Evolutionary conservation across 2,329 filamentous ascomycete species (phyloP), one percentile per base, ranked within the genome.

Genomic region (Arachnopeziza araneosa): DNA sequence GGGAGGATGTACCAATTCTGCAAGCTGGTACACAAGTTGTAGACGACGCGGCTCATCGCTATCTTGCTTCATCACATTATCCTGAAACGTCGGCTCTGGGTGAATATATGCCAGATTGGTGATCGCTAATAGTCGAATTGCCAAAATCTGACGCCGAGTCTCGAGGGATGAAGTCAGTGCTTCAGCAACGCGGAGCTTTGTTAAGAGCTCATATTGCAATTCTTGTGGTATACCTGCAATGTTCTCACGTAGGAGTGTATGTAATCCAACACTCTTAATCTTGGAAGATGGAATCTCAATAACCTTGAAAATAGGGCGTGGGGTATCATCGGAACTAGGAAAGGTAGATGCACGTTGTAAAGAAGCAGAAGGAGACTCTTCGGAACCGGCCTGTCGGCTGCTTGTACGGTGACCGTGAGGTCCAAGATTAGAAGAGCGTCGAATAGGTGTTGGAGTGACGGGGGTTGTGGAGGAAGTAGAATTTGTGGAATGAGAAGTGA

Each of bases 101-200:
- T 96, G 88, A 58, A 98, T 90, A 72, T 96, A 97, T 1, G 92
- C 91, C 63, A 99, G 75, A 69, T 98, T 99, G 24, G 90, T 89
- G 61, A 98, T 87, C 17, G 93, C 92, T 50, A 99, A 80, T 48
- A 98, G 79, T 32, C 93, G 89, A 57, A 93, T 85, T 44, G 89
- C 86, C 54, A 99, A 80, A 19, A 93, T 86, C 67, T 89, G 83
- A 70, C 91, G 89, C 52, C 92, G 85, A 23, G 83, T 83, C 60
- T 86, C 80, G 14, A 80, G 72, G 0, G 89, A 87, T 1, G 80
- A 82, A 32, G 84, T 79, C 60, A 99, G 79, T 17, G 91, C 91
- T 73, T 92, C 89, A n/a, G 92, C 90, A 60, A 89, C 84, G 60
- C 95, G 87, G 23, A 97, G 76, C 58, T 91, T 88, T 67, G 93